Evolutionary conservation across 2,329 filamentous ascomycete genomes (phyloP), one percentile per base, ranked within the genome.

Genomic region (Ascochyta fabae): DNA sequence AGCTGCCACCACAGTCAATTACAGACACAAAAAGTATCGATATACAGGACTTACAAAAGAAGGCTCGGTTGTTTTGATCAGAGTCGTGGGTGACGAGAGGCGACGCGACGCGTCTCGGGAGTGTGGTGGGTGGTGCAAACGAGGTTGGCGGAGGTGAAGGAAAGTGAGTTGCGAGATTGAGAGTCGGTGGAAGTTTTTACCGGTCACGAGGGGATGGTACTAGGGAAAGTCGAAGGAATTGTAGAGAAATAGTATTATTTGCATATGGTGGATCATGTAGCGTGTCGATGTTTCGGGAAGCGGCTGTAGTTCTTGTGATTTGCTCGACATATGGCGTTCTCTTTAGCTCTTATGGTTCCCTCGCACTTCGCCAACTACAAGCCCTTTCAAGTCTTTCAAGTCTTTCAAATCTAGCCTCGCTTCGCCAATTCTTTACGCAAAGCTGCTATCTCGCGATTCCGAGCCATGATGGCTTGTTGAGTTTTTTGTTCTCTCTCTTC

Each of bases 31-130:
- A 4, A 15, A 13, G 29, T 10, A 26, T 8, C 4, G 24, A 19
- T 2, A 19, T 19, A 2, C 19, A 19, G 19, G 2, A 19, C 19
- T 19, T 3, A 19, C 0, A 19, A 19, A 19, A 19, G 19, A 19
- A 3, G 27, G 10, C 8, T 0, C 27, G 6, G 19, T 9, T 12
- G 8, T 29, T 10, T 2, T 31, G 29, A 15, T 13, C 12, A 31
- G 6, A 15, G 6, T 0, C 1, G 33, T 19, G 33, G 16, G 8
- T 2, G 1, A 3, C 3, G 1, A 5, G n/a, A 10, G 3, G 33
- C n/a, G 33, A 9, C 1, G 33, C 16, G 33, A 35, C 33, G 8
- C 33, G 33, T 35, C 33, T n/a, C 15, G 1, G 15, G 33, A 10
- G 2, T 3, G 1, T 5, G 8, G 33, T 10, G n/a, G 33, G 9